Evolutionary conservation across 2,329 filamentous ascomycete genomes (phyloP), one percentile per base, ranked within the genome.

Genomic region (Talaromyces sp.): DNA sequence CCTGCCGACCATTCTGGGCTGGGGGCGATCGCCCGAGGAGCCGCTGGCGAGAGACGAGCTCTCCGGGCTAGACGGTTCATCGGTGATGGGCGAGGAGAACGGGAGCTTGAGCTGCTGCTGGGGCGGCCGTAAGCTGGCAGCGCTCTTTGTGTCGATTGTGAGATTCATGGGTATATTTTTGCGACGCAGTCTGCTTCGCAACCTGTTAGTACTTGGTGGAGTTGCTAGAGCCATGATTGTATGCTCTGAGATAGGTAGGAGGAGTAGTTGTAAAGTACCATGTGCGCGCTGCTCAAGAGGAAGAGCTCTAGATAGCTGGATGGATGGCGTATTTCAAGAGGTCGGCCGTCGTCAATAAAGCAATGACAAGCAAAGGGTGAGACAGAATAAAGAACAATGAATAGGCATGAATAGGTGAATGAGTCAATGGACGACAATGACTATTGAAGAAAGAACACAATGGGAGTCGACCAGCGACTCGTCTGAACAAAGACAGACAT

Each of bases 71-170:
- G 70, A 63, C 39, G 77, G 67, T 61, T 79, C 77, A 58, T 78
- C 77, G 22, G 65, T 73, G 61, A 79, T 79, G 0, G 77, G 77
- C 11, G 77, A 79, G 1, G 76, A 77, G 19, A 79, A 65, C 13
- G 77, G 77, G 54, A 79, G 78, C 19, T 66, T 73, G 22, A 74
- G 75, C 17, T 71, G 63, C 28, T 65, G 63, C 28, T 65, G 44
- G 7, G 69, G 73, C 10, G 71, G 73, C 42, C 66, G 71, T 19
- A 76, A 68, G 53, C 44, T 42, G 17, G 56, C 32, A 13, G 25
- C 49, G 9, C 56, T 49, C 17, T 66, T 63, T 22, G 69, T 66
- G n/a, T 69, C 65, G 28, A 66, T 66, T 19, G 66, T 69, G 32
- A 69, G 65, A 42, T 63, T 64, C 55, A 64, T 69, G 36, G 61